phyloP scores from a whole-genome alignment of 805 yeast genomes.

The Debaryomyces hansenii region DNA sequence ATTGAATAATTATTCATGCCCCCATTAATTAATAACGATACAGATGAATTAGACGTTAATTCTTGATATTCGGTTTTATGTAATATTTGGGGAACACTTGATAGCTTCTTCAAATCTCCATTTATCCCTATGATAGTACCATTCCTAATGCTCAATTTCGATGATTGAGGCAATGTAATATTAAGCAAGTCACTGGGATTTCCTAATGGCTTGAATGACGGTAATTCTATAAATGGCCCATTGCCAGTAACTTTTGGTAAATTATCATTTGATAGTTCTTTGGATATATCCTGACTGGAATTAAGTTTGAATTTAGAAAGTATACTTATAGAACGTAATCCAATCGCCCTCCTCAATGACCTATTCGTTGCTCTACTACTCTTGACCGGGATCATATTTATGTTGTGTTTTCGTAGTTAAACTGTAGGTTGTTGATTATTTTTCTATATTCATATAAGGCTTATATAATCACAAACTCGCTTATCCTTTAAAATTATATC shows the following conservation, averaged over 20 bases:
- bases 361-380: background rate
- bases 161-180: constrained; percentile 44
- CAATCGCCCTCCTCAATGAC: background rate
- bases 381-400: background rate
- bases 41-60: constrained; percentile 16
- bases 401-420: background rate
- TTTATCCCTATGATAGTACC: constrained; percentile 45
- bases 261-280: constrained; percentile 9
- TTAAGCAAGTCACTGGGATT: constrained; percentile 36
- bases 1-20: constrained; percentile 37
- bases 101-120: constrained; percentile 36
- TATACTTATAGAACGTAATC: background rate
- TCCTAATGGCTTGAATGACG: constrained; percentile 44
- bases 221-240: constrained; percentile 48
- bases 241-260: constrained; percentile 41
- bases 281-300: constrained; percentile 2
- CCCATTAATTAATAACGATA: constrained; percentile 30
- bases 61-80: constrained; percentile 8
- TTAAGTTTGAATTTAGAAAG: background rate
- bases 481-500: no score
- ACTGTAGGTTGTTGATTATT: background rate
- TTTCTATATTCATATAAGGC: background rate
- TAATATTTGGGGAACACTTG: constrained; percentile 8
- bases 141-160: constrained; percentile 34
- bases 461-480: background rate